phyloP scores from a whole-genome alignment of 1,139 yeast species.

The Candida buenavistaensis region DNA sequence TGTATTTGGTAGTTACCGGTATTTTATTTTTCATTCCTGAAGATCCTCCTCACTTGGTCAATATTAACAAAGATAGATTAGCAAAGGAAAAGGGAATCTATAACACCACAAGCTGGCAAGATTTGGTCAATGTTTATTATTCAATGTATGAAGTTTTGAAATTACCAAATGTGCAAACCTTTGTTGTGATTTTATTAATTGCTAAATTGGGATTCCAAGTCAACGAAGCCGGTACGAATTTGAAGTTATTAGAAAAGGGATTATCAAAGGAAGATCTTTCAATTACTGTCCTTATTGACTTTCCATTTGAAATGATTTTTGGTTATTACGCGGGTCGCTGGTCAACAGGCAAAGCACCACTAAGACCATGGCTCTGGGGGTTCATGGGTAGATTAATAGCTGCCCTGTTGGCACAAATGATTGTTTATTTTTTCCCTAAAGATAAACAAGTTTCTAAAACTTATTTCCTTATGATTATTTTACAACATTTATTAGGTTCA shows the following conservation, averaged over 20 bases:
- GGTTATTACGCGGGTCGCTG: slow-evolving; percentile 96
- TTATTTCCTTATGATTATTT: slow-evolving; percentile 69
- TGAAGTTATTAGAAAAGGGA: slow-evolving; percentile 90
- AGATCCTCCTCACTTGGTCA: slow-evolving; percentile 55
- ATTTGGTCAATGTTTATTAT: slow-evolving; percentile 55
- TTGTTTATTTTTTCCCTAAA: slow-evolving; percentile 72
- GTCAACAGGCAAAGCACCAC: slow-evolving; percentile 74
- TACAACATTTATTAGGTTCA: slow-evolving; percentile 82
- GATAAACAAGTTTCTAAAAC: slow-evolving; percentile 43
- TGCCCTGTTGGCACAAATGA: slow-evolving; percentile 72
- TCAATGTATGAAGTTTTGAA: slow-evolving; percentile 78
- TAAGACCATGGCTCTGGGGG: slow-evolving; percentile 88
- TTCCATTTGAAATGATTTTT: slow-evolving; percentile 92
- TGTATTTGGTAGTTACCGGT: slow-evolving; percentile 68
- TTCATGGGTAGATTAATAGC: slow-evolving; percentile 81
- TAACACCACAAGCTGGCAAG: slow-evolving; percentile 27
- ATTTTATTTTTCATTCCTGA: slow-evolving; percentile 57
- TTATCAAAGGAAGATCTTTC: slow-evolving; percentile 92
- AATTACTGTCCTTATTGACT: slow-evolving; percentile 87
- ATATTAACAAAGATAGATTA: slow-evolving; percentile 39
- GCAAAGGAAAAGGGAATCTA: slow-evolving; percentile 33
- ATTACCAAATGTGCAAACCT: slow-evolving; percentile 72
- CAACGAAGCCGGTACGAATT: slow-evolving; percentile 92
- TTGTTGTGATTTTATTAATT: slow-evolving; percentile 71
- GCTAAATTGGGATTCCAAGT: slow-evolving; percentile 94